Evolutionary conservation across 768 basidiomycete genomes (phyloP).

Genomic region (Lactifluus hygrophoroides): DNA sequence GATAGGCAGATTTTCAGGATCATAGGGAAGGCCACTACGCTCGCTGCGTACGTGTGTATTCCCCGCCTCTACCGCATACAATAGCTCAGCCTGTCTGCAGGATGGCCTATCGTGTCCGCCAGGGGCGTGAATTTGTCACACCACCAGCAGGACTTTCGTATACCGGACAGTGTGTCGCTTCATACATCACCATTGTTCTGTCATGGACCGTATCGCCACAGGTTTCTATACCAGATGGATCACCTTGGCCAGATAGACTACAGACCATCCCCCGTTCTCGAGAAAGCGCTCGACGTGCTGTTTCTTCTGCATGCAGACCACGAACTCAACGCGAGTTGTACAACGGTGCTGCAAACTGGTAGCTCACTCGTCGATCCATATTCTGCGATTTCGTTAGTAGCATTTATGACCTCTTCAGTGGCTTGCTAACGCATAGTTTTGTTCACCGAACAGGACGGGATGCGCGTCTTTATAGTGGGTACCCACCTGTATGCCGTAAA

Average conservation of each 20-base stretch:
- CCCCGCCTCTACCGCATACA: not conserved
- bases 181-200: not conserved
- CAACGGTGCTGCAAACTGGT: slow-evolving; percentile 81
- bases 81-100: slow-evolving; percentile 28
- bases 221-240: slow-evolving; percentile 89
- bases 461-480: slow-evolving; percentile 83
- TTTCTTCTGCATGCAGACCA: slow-evolving; percentile 89
- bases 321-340: slow-evolving; percentile 80
- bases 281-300: slow-evolving; percentile 78
- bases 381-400: slow-evolving; percentile 65
- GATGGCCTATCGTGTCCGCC: slow-evolving; percentile 90
- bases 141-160: slow-evolving; percentile 80
- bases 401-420: not conserved
- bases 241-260: slow-evolving; percentile 67
- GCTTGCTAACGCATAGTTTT: not conserved
- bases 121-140: slow-evolving; percentile 80
- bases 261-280: slow-evolving; percentile 74
- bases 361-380: slow-evolving; percentile 89
- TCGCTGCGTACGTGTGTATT: slow-evolving; percentile 58
- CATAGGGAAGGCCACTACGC: slow-evolving; percentile 81
- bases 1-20: slow-evolving; percentile 88
- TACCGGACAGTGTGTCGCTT: slow-evolving; percentile 60
- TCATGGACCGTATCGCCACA: slow-evolving; percentile 23
- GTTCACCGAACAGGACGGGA: slow-evolving; percentile 46
- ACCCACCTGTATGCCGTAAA: not conserved